phyloP scores from a whole-genome alignment of 2,329 filamentous ascomycete species.

The Fusarium ramigenum region DNA sequence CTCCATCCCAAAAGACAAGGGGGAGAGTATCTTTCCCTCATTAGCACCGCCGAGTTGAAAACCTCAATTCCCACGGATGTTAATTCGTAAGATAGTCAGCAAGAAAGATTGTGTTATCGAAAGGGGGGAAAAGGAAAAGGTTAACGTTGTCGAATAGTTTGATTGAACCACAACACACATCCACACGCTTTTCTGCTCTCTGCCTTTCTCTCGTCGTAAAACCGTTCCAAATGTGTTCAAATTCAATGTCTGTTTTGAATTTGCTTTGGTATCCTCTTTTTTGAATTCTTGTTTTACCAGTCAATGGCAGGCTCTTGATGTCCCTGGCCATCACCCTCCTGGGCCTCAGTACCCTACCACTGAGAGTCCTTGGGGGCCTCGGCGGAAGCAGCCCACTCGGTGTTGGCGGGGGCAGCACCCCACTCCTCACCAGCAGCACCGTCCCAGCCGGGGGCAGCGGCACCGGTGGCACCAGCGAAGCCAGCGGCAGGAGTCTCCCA shows the following conservation, averaged over 20 bases:
- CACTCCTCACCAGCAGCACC: constrained; percentile 70
- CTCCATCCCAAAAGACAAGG: constrained; percentile 53
- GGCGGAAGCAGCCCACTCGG: constrained; percentile 74
- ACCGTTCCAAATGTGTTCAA: constrained; percentile 19
- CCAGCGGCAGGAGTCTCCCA: constrained; percentile 85
- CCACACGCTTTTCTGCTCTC: constrained; percentile 30
- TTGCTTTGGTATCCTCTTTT: constrained; percentile 32
- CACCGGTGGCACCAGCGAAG: constrained; percentile 69
- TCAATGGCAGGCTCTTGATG: neutral
- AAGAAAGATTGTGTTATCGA: constrained; percentile 33
- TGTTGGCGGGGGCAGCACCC: constrained; percentile 69
- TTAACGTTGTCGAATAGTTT: constrained; percentile 39
- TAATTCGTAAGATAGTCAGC: constrained; percentile 35
- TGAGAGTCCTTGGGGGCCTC: constrained; percentile 65
- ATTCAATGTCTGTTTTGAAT: constrained; percentile 20
- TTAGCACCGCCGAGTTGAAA: constrained; percentile 79
- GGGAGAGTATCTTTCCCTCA: constrained; percentile 98
- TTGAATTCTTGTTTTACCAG: constrained; percentile 32
- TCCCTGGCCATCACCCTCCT: constrained; percentile 11
- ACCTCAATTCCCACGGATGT: constrained; percentile 48
- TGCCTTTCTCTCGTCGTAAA: constrained; percentile 26
- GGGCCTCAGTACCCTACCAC: constrained; percentile 56
- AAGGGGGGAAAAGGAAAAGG: constrained; percentile 11
- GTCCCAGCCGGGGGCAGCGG: constrained; percentile 61
- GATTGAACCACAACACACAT: constrained; percentile 38